Evolutionary conservation across 2,329 filamentous ascomycete genomes (phyloP).

Genomic region (Myrmaecium sp.): DNA sequence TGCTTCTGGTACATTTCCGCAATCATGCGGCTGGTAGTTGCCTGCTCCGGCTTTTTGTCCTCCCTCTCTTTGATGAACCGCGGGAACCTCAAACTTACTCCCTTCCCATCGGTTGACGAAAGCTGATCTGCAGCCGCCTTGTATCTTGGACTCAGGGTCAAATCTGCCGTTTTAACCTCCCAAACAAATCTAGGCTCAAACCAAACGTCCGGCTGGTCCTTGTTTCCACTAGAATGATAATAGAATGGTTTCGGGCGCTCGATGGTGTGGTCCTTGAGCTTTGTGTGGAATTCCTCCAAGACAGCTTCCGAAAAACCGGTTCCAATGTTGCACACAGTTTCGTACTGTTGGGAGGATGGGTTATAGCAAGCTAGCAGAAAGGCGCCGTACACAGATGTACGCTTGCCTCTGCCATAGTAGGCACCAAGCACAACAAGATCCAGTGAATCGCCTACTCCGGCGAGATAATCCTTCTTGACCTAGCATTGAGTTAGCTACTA

Average conservation of each 20-base stretch:
- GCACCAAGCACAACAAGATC: constrained; percentile 92
- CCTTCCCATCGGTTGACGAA: constrained; percentile 46
- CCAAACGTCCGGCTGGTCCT: constrained; percentile 97
- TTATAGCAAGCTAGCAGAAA: constrained; percentile 95
- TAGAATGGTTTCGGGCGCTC: constrained; percentile 92
- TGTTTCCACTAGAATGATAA: constrained; percentile 61
- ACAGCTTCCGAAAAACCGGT: constrained; percentile 93
- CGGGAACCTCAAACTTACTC: constrained; percentile 80
- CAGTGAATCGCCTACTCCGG: constrained; percentile 84
- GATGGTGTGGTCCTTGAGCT: constrained; percentile 63
- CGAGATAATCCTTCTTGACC: constrained; percentile 93
- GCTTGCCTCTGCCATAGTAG: constrained; percentile 88
- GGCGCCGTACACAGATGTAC: constrained; percentile 86
- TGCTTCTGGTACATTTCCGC: constrained; percentile 96
- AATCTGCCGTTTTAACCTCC: constrained; percentile 94
- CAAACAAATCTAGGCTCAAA: constrained; percentile 89
- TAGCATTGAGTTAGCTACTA: not conserved
- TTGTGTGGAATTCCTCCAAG: constrained; percentile 68
- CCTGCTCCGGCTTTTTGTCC: constrained; percentile 89
- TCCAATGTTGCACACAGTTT: constrained; percentile 96
- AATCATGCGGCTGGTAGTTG: constrained; percentile 68
- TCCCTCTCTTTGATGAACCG: constrained; percentile 82
- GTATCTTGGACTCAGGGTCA: constrained; percentile 84
- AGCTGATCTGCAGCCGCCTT: constrained; percentile 77
- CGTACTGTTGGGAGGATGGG: constrained; percentile 59